Conservation (phyloP, 108 stramenopile genomes). For the Epithemia pelagica region DNA sequence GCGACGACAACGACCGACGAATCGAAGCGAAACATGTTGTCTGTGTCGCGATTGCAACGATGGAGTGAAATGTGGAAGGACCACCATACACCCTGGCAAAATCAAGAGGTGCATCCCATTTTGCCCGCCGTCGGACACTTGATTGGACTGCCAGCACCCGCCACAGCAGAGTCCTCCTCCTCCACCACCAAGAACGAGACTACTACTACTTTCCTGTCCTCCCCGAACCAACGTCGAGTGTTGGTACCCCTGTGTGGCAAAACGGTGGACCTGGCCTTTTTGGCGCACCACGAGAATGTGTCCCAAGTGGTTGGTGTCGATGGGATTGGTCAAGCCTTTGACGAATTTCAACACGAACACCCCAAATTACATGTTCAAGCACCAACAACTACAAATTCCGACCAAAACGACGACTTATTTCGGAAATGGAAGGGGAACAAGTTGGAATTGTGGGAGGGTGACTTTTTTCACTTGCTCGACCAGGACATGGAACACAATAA, state of each 20-base stretch:
- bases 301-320: conserved; percentile 66
- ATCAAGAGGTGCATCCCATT: neutral
- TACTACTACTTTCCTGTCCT: neutral
- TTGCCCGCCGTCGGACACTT: neutral
- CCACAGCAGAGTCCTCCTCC: neutral
- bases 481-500: neutral
- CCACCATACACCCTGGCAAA: neutral
- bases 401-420: conserved; percentile 7
- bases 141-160: neutral
- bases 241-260: conserved; percentile 88
- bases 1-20: neutral
- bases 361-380: conserved; percentile 39
- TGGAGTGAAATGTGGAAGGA: neutral
- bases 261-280: conserved; percentile 71
- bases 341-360: conserved; percentile 65
- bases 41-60: neutral
- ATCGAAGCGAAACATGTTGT: neutral
- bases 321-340: conserved; percentile 58
- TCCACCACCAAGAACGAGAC: neutral
- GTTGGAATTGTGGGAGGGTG: conserved; percentile 51
- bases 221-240: neutral
- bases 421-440: conserved; percentile 44
- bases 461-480: conserved; percentile 45
- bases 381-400: neutral
- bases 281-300: conserved; percentile 35